Evolutionary conservation across 306 rosid genomes (phyloP).

Genomic region (Citrullus amarus): DNA sequence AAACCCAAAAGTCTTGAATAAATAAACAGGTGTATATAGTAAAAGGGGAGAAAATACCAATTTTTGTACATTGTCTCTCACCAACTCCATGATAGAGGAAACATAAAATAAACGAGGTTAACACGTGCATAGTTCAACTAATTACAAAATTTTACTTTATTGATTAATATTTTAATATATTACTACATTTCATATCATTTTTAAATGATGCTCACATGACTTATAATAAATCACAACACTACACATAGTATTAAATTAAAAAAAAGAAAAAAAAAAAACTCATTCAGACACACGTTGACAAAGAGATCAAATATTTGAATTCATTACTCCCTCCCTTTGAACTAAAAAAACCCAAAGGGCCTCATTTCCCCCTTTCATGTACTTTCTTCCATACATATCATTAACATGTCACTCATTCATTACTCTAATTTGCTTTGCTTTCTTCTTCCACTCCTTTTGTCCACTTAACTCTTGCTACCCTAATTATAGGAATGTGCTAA

Average conservation of each 20-base stretch:
- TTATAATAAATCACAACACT: no score
- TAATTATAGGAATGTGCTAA: background rate
- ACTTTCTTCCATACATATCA: background rate
- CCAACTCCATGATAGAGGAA: no score
- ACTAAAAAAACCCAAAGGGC: background rate
- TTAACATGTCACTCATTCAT: background rate
- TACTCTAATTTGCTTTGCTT: background rate
- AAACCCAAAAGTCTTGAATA: background rate
- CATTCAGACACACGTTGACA: no score
- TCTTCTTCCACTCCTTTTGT: background rate
- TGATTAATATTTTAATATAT: no score
- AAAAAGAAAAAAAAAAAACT: no score
- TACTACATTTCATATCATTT: no score
- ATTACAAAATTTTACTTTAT: no score
- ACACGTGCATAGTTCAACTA: no score
- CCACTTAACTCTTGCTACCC: background rate
- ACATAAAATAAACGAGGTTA: no score
- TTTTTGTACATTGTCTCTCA: background rate
- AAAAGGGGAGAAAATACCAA: background rate
- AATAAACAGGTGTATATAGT: background rate
- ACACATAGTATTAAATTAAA: no score
- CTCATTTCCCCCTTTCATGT: background rate
- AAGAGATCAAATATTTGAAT: no score
- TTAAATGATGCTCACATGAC: no score
- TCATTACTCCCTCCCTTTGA: background rate